These are phyloP conservation scores for Vitis hybrid DNA, from an alignment of 177 flowering plant species.

Conservation along the genomic window DNA sequence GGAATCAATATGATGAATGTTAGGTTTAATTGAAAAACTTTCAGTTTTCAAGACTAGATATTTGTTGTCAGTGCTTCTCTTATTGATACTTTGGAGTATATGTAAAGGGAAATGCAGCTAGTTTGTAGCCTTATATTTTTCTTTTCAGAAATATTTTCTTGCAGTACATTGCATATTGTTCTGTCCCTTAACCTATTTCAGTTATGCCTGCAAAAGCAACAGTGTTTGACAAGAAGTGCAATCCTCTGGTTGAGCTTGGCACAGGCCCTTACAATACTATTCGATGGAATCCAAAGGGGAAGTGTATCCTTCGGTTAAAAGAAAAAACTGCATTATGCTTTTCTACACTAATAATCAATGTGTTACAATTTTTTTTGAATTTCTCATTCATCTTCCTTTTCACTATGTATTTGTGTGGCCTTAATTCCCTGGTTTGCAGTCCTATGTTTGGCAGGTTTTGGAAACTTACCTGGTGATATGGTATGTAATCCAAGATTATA, in stretches of 20 bases:
- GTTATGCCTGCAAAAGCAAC: constrained; percentile 98
- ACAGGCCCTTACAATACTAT: constrained; percentile 90
- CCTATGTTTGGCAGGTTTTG: constrained; percentile 96
- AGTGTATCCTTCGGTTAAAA: constrained; percentile 68
- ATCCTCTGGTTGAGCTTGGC: constrained; percentile 87
- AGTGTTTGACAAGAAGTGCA: constrained; percentile 91
- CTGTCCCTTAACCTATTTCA: constrained; percentile 46
- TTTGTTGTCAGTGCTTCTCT: too few relatives aligned
- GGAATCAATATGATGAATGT: too few relatives aligned
- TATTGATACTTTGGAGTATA: too few relatives aligned
- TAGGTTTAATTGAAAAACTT: too few relatives aligned
- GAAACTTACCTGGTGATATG: constrained; percentile 99
- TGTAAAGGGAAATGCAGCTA: too few relatives aligned
- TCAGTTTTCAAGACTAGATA: too few relatives aligned
- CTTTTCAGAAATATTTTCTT: not conserved
- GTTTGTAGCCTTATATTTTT: too few relatives aligned
- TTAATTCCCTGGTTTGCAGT: constrained; percentile 55
- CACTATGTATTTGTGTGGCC: constrained; percentile 32
- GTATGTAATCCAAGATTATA: constrained; percentile 39
- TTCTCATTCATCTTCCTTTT: constrained; percentile 6
- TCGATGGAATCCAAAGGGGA: constrained; percentile 97
- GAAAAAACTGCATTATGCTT: not conserved
- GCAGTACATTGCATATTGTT: constrained; percentile 4
- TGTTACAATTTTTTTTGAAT: not conserved
- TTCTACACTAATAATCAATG: not conserved